Evolutionary conservation across 305 asterid genomes (phyloP), one percentile per base, ranked within the genome.

Genomic region (Fraxinus sp.): DNA sequence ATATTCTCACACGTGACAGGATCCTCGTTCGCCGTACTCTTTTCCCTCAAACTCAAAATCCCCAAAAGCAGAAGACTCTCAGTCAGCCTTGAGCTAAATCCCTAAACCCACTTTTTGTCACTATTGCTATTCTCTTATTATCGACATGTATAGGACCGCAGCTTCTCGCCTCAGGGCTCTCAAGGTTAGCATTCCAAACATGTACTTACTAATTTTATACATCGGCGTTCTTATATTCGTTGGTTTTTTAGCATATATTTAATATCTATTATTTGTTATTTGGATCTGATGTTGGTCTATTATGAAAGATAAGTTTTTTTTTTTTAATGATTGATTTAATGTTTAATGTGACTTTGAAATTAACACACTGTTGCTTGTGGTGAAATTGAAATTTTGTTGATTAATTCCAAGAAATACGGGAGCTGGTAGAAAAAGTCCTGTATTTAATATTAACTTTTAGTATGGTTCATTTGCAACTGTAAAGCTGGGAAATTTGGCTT

Each of bases 141-240:
- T 57, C 74, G 84, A 33, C 88, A 94, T 93, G 98, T 90, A 92
- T 78, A 91, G 95, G 84, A 81, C 88, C 4, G 92, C 94, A 35
- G 88, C 95, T 70, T 93, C 92, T 75, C 93, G 97, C 57, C 82
- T 91, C 77, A 84, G 91, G 75, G 90, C 86, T 82, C 91, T 94
- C 85, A 94, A 93, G 97, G 98, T 94, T 18, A 6, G 76, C 73
- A 55, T 32, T 52, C 36, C 57, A 18, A 59, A 24, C 64, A 7
- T n/a, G 18, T 30, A 7, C 9, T 7, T 74, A 52, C 41, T 74
- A 8, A 72, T 57, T 68, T 33, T 66, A 79, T 35, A 1, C 64
- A 30, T 79, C 32, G 24, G 14, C 66, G 64, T 57, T 14, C 57
- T 44, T 78, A 26, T 46, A 52, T n/a, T 11, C n/a, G 26, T 36